These are phyloP conservation scores for Boletellus sp. DNA, from an alignment of 768 basidiomycete species.

Conservation along the genomic window DNA sequence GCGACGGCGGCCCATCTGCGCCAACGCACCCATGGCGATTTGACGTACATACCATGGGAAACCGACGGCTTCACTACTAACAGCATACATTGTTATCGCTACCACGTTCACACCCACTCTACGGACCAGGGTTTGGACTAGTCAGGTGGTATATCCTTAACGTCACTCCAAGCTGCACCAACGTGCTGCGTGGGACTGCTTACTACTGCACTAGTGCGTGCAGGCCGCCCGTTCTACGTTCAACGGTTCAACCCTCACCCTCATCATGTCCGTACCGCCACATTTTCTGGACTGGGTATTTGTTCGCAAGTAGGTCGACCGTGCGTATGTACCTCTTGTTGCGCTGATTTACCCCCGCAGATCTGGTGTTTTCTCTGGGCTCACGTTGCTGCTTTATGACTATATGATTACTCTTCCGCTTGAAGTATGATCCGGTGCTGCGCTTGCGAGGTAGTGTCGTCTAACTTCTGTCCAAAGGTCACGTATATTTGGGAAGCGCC, in stretches of 20 bases:
- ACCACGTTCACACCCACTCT: background rate
- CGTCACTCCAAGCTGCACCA: background rate
- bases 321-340: background rate
- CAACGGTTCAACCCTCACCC: too few species aligned
- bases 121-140: background rate
- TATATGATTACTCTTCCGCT: conserved; percentile 8
- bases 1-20: background rate
- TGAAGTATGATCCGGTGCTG: conserved; percentile 5
- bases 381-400: conserved; percentile 10
- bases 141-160: background rate
- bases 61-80: background rate
- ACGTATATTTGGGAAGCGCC: background rate
- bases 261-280: background rate
- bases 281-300: background rate
- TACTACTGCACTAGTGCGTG: background rate
- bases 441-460: background rate
- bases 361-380: conserved; percentile 1
- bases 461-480: background rate
- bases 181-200: background rate
- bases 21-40: background rate
- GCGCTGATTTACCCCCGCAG: background rate
- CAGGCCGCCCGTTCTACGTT: background rate
- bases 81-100: background rate
- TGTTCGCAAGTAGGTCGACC: background rate
- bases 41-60: background rate